Percentiles rank a stretch among this genome's conserved stretches.
phyloP scores from a whole-genome alignment of 2,329 filamentous ascomycete species.

The Colletotrichum theobromicola region DNA sequence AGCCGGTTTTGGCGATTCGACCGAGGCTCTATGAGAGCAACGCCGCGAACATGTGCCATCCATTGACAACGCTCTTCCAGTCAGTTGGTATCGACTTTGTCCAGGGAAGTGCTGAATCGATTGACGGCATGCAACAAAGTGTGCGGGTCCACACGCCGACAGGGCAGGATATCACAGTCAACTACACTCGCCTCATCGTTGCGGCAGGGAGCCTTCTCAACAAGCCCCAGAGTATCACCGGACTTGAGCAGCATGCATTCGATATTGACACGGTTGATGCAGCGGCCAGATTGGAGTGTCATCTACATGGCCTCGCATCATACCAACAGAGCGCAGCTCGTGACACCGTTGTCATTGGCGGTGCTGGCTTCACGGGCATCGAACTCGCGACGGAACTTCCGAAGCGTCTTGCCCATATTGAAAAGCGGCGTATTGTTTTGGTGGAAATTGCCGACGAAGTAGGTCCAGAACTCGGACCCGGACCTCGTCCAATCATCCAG shows the following conservation, averaged over 20 bases:
- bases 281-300: conserved; percentile 31
- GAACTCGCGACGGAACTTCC: conserved; percentile 36
- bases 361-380: conserved; percentile 40
- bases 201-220: conserved; percentile 39
- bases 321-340: conserved; percentile 29
- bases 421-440: conserved; percentile 26
- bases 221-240: conserved; percentile 30
- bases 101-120: conserved; percentile 25
- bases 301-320: conserved; percentile 30
- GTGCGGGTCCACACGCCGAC: conserved; percentile 18
- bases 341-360: conserved; percentile 39
- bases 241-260: conserved; percentile 37
- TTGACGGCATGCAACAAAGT: conserved; percentile 21
- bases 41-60: conserved; percentile 26
- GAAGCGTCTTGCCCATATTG: conserved; percentile 27
- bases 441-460: conserved; percentile 31
- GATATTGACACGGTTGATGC: conserved; percentile 34
- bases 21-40: conserved; percentile 39
- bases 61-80: conserved; percentile 29
- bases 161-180: conserved; percentile 17
- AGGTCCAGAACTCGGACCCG: conserved; percentile 36
- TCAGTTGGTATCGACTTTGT: conserved; percentile 31
- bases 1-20: conserved; percentile 34
- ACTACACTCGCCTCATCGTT: conserved; percentile 39
- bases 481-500: conserved; percentile 35